Percentiles rank a stretch among this genome's conserved stretches.
phyloP scores from a whole-genome alignment of 352 stramenopile species.

The Globisporangium cederbergense region DNA sequence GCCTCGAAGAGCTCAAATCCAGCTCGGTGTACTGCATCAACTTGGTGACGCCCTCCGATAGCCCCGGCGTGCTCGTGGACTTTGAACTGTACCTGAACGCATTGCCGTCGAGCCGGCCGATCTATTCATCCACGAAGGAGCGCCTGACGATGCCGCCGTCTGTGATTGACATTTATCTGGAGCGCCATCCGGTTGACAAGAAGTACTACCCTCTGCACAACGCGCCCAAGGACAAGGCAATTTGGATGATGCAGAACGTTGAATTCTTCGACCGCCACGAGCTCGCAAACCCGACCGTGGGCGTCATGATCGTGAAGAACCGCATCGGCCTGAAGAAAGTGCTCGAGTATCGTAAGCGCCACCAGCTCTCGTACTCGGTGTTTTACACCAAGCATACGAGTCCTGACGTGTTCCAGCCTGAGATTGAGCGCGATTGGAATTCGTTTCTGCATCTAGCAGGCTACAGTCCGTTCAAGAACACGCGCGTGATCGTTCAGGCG shows the following conservation, averaged over 20 bases:
- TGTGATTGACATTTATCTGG: constrained; percentile 78
- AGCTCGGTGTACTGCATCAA: constrained; percentile 76
- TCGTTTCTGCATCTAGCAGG: constrained; percentile 69
- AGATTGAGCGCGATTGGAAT: constrained; percentile 63
- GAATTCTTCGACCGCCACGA: constrained; percentile 84
- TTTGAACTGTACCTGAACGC: constrained; percentile 73
- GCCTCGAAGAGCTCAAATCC: constrained; percentile 61
- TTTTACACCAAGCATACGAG: constrained; percentile 86
- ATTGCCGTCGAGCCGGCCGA: constrained; percentile 58
- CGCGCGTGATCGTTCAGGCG: constrained; percentile 59
- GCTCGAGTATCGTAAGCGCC: constrained; percentile 72
- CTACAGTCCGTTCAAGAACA: constrained; percentile 79
- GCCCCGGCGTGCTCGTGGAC: constrained; percentile 54
- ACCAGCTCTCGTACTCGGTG: constrained; percentile 73
- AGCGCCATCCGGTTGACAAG: constrained; percentile 64
- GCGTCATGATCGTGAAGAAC: constrained; percentile 85
- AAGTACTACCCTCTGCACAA: constrained; percentile 68
- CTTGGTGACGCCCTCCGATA: constrained; percentile 58
- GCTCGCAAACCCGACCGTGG: constrained; percentile 57
- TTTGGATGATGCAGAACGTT: constrained; percentile 87
- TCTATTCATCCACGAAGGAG: constrained; percentile 39
- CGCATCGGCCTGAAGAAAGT: constrained; percentile 78
- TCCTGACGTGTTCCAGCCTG: constrained; percentile 55
- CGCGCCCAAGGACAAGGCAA: constrained; percentile 57
- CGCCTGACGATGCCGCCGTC: constrained; percentile 54